Evolutionary conservation across 108 stramenopile genomes (phyloP).

Genomic region (Chaetoceros tenuissimus): DNA sequence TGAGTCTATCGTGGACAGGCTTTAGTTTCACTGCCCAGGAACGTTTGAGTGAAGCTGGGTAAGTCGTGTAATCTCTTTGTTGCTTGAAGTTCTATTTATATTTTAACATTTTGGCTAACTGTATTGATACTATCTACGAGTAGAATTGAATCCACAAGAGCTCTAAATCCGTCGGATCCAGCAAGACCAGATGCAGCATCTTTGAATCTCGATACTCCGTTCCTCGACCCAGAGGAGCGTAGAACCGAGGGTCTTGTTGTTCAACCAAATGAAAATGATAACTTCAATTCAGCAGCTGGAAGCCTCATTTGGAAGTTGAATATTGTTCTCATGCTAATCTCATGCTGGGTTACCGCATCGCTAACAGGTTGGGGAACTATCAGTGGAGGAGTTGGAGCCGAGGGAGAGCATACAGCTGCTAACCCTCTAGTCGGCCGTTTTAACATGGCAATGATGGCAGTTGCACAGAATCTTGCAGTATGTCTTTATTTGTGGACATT

Average conservation of each 20-base stretch:
- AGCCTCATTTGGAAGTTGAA: conserved; percentile 80
- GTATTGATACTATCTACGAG: too few relatives aligned
- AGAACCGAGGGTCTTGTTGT: conserved; percentile 50
- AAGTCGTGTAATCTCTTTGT: background rate
- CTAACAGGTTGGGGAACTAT: conserved; percentile 89
- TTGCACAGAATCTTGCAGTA: conserved; percentile 82
- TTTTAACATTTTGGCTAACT: too few relatives aligned
- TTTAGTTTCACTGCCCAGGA: conserved; percentile 56
- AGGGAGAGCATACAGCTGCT: conserved; percentile 21
- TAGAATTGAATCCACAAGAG: too few relatives aligned
- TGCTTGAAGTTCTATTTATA: background rate
- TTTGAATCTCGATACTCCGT: conserved; percentile 57
- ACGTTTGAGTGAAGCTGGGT: conserved; percentile 10
- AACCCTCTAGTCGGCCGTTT: conserved; percentile 70
- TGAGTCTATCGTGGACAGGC: conserved; percentile 76
- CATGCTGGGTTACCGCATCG: conserved; percentile 84
- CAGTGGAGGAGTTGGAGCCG: conserved; percentile 23
- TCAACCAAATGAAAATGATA: conserved; percentile 3
- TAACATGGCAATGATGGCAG: conserved; percentile 90
- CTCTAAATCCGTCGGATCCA: too few relatives aligned
- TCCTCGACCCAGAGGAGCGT: conserved; percentile 56
- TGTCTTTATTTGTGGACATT: conserved; percentile 87
- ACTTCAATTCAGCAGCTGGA: conserved; percentile 3
- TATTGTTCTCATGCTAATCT: conserved; percentile 55
- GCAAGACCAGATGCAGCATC: conserved; percentile 9